Percentiles rank a stretch among this genome's conserved stretches.
phyloP scores from a whole-genome alignment of 2,329 filamentous ascomycete genomes.

The Plenodomus lindquistii region DNA sequence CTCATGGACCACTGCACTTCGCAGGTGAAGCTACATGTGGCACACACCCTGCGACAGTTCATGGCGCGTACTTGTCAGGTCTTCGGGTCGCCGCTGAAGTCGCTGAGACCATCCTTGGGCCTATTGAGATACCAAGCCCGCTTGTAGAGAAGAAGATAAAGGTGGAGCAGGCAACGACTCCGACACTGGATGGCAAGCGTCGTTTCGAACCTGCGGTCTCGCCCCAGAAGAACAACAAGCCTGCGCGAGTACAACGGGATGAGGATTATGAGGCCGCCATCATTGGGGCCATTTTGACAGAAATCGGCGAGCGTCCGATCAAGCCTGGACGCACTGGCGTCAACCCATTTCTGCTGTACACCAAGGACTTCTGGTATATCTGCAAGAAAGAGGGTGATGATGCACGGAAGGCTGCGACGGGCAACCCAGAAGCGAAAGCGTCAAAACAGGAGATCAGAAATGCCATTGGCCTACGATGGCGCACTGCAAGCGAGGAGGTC shows the following conservation, averaged over 20 bases:
- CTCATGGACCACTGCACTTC: slow-evolving; percentile 88
- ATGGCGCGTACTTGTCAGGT: slow-evolving; percentile 93
- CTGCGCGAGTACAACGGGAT: slow-evolving; percentile 31
- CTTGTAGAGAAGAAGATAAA: slow-evolving; percentile 67
- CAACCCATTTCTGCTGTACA: slow-evolving; percentile 89
- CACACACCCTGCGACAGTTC: slow-evolving; percentile 94
- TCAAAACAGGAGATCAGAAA: slow-evolving; percentile 75
- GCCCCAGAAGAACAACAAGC: slow-evolving; percentile 19
- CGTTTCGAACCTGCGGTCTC: slow-evolving; percentile 23
- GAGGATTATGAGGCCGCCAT: slow-evolving; percentile 62
- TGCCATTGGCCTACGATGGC: slow-evolving; percentile 90
- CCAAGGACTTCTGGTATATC: slow-evolving; percentile 70
- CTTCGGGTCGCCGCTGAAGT: slow-evolving; percentile 87
- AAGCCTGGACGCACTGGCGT: slow-evolving; percentile 73
- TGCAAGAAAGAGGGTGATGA: slow-evolving; percentile 69
- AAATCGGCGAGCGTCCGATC: slow-evolving; percentile 74
- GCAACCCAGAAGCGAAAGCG: slow-evolving; percentile 69
- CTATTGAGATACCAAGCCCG: slow-evolving; percentile 74
- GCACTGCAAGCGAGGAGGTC: slow-evolving; percentile 69
- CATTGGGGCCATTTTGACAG: slow-evolving; percentile 58
- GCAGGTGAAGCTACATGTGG: slow-evolving; percentile 96
- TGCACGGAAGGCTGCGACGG: slow-evolving; percentile 65
- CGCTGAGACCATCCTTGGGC: slow-evolving; percentile 76
- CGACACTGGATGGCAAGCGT: slow-evolving; percentile 26
- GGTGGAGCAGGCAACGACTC: slow-evolving; percentile 19